Percentiles rank a stretch among this genome's conserved stretches.
phyloP scores from a whole-genome alignment of 495 filamentous ascomycete genomes.

The Neurospora tetrasperma region DNA sequence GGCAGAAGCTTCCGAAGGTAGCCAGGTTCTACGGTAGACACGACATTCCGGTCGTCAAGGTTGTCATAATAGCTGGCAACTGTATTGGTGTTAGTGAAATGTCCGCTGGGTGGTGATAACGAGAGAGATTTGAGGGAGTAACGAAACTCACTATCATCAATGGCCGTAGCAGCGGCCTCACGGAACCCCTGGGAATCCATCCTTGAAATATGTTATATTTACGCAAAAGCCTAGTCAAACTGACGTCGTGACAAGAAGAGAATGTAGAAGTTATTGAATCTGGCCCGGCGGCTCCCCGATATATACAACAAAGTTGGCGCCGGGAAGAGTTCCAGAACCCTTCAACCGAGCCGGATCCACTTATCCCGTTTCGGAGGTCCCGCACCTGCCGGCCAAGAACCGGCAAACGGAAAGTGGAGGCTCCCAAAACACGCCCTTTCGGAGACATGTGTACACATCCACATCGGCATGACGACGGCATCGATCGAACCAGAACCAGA shows the following conservation, averaged over 20 bases:
- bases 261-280: not conserved
- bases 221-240: not conserved
- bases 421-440: not conserved
- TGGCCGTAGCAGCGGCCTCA: conserved; percentile 66
- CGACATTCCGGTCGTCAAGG: conserved; percentile 58
- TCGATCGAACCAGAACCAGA: not conserved
- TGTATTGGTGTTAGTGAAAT: conserved; percentile 19
- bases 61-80: conserved; percentile 78
- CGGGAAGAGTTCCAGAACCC: not conserved
- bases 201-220: not conserved
- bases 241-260: not conserved
- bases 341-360: not conserved
- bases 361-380: not conserved
- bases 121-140: not conserved
- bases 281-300: not conserved
- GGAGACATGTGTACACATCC: not conserved
- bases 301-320: not conserved
- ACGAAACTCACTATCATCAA: conserved; percentile 68
- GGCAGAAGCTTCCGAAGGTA: conserved; percentile 80
- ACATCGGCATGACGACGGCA: not conserved
- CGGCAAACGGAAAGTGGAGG: not conserved
- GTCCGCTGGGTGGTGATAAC: not conserved
- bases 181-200: conserved; percentile 85
- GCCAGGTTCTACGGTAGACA: conserved; percentile 72
- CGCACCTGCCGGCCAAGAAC: not conserved